phyloP scores from a whole-genome alignment of 1,139 yeast species.

The Geotrichum aggregatum region DNA sequence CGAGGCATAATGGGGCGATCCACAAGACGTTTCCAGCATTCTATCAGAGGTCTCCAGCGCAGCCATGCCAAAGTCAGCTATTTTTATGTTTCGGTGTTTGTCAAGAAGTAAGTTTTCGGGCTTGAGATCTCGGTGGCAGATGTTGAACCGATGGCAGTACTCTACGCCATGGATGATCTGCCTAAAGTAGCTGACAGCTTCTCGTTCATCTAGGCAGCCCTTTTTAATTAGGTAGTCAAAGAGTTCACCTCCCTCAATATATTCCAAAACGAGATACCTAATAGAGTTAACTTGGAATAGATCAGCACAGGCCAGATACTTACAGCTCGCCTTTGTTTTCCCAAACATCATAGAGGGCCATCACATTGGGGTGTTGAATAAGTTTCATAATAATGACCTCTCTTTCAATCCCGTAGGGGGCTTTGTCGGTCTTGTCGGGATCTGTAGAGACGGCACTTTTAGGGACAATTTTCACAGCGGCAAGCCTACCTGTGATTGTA shows the following conservation, averaged over 20 bases:
- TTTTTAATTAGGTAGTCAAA: constrained; percentile 85
- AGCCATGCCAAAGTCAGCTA: constrained; percentile 99
- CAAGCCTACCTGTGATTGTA: constrained; percentile 74
- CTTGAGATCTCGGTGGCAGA: constrained; percentile 85
- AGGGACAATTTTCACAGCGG: constrained; percentile 95
- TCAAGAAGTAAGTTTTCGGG: constrained; percentile 91
- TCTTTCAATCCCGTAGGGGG: constrained; percentile 89
- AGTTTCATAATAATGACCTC: constrained; percentile 91
- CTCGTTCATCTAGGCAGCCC: constrained; percentile 82
- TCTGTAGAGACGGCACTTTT: constrained; percentile 61
- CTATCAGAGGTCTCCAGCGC: constrained; percentile 85
- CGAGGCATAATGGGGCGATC: constrained; percentile 97
- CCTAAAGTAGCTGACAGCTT: constrained; percentile 84
- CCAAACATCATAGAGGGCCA: constrained; percentile 98
- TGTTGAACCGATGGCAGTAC: constrained; percentile 90
- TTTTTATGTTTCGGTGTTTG: constrained; percentile 80
- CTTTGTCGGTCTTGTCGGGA: constrained; percentile 26
- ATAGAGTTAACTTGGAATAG: constrained; percentile 7
- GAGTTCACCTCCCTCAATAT: constrained; percentile 95
- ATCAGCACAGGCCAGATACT: constrained; percentile 16
- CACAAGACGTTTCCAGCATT: constrained; percentile 89
- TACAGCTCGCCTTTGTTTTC: constrained; percentile 84
- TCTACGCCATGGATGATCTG: constrained; percentile 89
- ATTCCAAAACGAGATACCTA: constrained; percentile 76
- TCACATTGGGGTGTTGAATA: constrained; percentile 85